Evolutionary conservation across 108 stramenopile genomes (phyloP).

Genomic region (Pseudonitzschia multiseries): DNA sequence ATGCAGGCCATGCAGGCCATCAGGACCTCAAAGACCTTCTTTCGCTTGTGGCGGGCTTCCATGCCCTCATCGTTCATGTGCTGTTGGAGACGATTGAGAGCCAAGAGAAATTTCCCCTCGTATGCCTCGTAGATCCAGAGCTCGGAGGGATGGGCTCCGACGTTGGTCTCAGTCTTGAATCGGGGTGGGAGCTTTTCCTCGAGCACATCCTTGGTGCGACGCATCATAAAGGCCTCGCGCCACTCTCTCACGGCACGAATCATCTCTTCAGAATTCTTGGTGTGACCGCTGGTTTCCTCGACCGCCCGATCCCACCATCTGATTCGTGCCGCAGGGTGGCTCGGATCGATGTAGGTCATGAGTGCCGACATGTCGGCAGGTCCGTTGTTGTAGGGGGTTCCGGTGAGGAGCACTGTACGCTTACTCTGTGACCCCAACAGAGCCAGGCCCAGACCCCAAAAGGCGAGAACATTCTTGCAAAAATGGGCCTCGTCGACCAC

Average conservation of each 20-base stretch:
- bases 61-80: slow-evolving; percentile 14
- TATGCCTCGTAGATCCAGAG: slow-evolving; percentile 39
- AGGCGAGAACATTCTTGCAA: slow-evolving; percentile 27
- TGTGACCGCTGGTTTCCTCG: too few relatives aligned
- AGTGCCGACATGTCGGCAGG: slow-evolving; percentile 25
- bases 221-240: slow-evolving; percentile 25
- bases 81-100: slow-evolving; percentile 23
- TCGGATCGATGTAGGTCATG: slow-evolving; percentile 12
- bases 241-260: slow-evolving; percentile 18
- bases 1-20: slow-evolving; percentile 41
- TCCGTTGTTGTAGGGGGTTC: slow-evolving; percentile 55
- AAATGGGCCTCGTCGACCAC: slow-evolving; percentile 43
- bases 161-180: neutral
- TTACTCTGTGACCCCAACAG: slow-evolving; percentile 31
- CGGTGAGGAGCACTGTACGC: slow-evolving; percentile 22
- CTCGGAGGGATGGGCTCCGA: slow-evolving; percentile 16
- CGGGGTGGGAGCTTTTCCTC: slow-evolving; percentile 14
- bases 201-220: slow-evolving; percentile 32
- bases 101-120: slow-evolving; percentile 29
- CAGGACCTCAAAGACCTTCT: slow-evolving; percentile 32
- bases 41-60: slow-evolving; percentile 15
- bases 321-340: slow-evolving; percentile 21
- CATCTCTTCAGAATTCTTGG: neutral
- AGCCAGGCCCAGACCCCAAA: slow-evolving; percentile 45
- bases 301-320: slow-evolving; percentile 41